Evolutionary conservation across 192 early-diverging fungal genomes (phyloP).

Genomic region (Linderina pennispora): DNA sequence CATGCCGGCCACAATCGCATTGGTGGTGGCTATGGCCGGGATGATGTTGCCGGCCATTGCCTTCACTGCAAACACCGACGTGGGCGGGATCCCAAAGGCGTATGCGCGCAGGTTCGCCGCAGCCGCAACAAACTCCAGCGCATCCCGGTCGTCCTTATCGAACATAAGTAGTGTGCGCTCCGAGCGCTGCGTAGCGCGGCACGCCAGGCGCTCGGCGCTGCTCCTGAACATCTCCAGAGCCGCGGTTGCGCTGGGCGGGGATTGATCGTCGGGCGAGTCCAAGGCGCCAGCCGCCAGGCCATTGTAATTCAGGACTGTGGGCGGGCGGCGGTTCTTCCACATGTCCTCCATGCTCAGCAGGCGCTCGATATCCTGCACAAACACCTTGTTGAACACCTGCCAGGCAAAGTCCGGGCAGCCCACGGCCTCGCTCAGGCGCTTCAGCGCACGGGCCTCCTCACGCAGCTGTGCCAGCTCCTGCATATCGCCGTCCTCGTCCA

Average conservation of each 20-base stretch:
- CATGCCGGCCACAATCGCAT: conserved; percentile 92
- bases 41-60: conserved; percentile 99
- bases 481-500: conserved; percentile 48
- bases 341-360: conserved; percentile 81
- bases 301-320: conserved; percentile 60
- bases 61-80: conserved; percentile 86
- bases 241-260: conserved; percentile 64
- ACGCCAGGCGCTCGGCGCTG: conserved; percentile 34
- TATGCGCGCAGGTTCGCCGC: conserved; percentile 81
- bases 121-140: conserved; percentile 92
- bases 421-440: conserved; percentile 56
- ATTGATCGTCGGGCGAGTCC: conserved; percentile 55
- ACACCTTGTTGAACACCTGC: conserved; percentile 75
- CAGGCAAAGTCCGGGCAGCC: conserved; percentile 55
- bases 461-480: conserved; percentile 71
- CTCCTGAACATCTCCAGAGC: conserved; percentile 63
- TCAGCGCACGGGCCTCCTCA: conserved; percentile 67
- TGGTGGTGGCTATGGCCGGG: conserved; percentile 96
- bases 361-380: conserved; percentile 69
- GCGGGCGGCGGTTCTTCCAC: conserved; percentile 73
- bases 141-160: conserved; percentile 93
- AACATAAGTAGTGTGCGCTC: conserved; percentile 50
- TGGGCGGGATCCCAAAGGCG: conserved; percentile 73
- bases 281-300: conserved; percentile 14
- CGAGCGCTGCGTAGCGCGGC: background rate